A percentile compares a stretch with the other conserved stretches of the same genome.
Conservation (phyloP, 371 early-diverging fungal species). For the Syncephalis plumigaleata region DNA sequence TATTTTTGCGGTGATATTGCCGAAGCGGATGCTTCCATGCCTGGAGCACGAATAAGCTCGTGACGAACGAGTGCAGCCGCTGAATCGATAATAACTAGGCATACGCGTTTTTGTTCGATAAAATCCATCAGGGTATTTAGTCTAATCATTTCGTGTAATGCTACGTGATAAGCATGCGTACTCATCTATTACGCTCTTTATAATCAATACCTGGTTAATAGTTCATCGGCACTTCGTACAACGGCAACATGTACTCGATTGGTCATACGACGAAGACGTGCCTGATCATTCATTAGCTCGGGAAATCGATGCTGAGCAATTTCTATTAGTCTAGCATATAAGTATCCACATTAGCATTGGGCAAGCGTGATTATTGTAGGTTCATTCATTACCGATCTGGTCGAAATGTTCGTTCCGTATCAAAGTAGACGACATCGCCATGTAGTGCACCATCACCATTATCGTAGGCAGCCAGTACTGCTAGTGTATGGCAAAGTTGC, state of each 20-base stretch:
- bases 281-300: not conserved
- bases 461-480: slow-evolving; percentile 4
- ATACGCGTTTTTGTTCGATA: slow-evolving; percentile 2
- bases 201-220: slow-evolving; percentile 5
- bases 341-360: not conserved
- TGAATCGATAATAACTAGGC: slow-evolving; percentile 5
- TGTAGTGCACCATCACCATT: slow-evolving; percentile 3
- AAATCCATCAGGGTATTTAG: slow-evolving; percentile 4
- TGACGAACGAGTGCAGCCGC: slow-evolving; percentile 4
- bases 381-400: slow-evolving; percentile 7
- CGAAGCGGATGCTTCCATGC: not conserved
- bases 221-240: slow-evolving; percentile 2
- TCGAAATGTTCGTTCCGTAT: slow-evolving; percentile 6
- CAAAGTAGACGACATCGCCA: slow-evolving; percentile 6
- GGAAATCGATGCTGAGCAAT: slow-evolving; percentile 6
- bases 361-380: no score
- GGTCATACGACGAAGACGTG: slow-evolving; percentile 3
- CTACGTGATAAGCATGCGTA: not conserved
- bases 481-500: slow-evolving; percentile 5
- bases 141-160: not conserved
- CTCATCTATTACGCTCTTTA: not conserved
- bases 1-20: not conserved
- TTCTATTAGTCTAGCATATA: slow-evolving; percentile 3
- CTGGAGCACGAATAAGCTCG: not conserved
- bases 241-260: slow-evolving; percentile 3